Evolutionary conservation across 805 yeast species (phyloP).

Genomic region (Sporopachydermia lactativora): DNA sequence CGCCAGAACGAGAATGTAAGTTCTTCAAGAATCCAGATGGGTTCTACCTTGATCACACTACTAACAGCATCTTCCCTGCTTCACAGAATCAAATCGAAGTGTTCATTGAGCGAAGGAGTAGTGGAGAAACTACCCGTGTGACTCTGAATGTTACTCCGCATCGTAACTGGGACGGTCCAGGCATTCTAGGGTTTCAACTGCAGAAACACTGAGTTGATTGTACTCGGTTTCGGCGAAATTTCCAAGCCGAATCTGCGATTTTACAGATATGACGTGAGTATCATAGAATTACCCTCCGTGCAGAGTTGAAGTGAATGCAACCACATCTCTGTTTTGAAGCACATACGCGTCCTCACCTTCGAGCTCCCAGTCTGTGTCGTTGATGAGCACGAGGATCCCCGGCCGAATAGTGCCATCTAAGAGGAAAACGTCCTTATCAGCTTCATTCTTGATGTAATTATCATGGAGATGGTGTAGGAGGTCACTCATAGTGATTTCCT

Average conservation of each 20-base stretch:
- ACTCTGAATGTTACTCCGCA: conserved; percentile 30
- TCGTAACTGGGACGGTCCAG: conserved; percentile 47
- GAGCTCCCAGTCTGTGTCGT: conserved; percentile 94
- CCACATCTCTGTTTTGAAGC: conserved; percentile 60
- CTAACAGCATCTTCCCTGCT: neutral
- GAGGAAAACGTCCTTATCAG: conserved; percentile 59
- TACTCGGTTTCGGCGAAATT: neutral
- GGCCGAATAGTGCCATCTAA: conserved; percentile 72
- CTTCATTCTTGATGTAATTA: conserved; percentile 41
- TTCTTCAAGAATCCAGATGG: conserved; percentile 4
- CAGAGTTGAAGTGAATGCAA: conserved; percentile 82
- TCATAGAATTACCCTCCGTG: conserved; percentile 70
- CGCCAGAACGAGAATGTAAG: conserved; percentile 23
- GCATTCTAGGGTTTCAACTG: conserved; percentile 55
- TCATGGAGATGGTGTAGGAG: conserved; percentile 40
- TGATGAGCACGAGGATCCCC: conserved; percentile 80
- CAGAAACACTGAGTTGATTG: conserved; percentile 23
- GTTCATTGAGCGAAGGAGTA: conserved; percentile 12
- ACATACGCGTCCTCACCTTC: conserved; percentile 78
- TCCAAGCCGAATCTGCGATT: no score
- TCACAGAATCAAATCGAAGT: conserved; percentile 13
- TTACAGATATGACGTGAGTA: no score
- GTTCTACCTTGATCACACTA: conserved; percentile 1
- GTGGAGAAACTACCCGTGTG: conserved; percentile 19
- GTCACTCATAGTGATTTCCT: conserved; percentile 27